These are phyloP conservation scores for Coccomyxa sp. DNA, from an alignment of 139 green algal genomes.

Conservation along the genomic window DNA sequence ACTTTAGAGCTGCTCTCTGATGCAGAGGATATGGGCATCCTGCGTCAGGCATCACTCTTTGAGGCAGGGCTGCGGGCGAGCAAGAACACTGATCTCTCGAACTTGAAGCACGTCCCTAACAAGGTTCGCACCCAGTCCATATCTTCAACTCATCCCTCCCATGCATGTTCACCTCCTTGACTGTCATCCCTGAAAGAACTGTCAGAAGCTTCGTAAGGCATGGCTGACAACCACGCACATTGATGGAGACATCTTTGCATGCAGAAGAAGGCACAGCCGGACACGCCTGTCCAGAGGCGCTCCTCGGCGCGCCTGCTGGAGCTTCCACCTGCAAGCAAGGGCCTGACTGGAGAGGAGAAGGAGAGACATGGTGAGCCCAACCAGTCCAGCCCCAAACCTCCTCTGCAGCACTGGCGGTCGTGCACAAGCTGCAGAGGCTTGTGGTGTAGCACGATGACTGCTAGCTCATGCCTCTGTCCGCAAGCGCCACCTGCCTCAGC, in stretches of 20 bases:
- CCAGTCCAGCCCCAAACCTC: neutral
- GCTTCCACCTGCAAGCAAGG: neutral
- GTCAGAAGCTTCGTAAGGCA: neutral
- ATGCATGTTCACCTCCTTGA: slow-evolving; percentile 8
- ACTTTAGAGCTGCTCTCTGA: no score
- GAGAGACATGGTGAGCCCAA: neutral
- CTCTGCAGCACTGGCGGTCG: neutral
- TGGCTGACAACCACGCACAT: neutral
- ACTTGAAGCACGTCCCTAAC: slow-evolving; percentile 2
- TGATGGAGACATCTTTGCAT: neutral
- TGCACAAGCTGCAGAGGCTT: no score
- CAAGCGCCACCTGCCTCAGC: neutral
- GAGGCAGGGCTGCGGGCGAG: slow-evolving; percentile 8
- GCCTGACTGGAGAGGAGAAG: neutral
- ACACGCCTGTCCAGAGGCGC: neutral
- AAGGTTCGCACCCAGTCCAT: slow-evolving; percentile 4
- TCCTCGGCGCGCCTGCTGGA: neutral
- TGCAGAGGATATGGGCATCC: slow-evolving; percentile 36
- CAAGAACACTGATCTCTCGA: slow-evolving; percentile 6
- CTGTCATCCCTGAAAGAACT: no score
- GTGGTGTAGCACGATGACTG: no score
- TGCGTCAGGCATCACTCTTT: slow-evolving; percentile 20
- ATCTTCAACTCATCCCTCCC: neutral
- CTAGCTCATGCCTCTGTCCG: no score
- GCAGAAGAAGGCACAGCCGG: neutral